Evolutionary conservation across 257 asterid species (phyloP).

Genomic region (Anisodus acutangulus): DNA sequence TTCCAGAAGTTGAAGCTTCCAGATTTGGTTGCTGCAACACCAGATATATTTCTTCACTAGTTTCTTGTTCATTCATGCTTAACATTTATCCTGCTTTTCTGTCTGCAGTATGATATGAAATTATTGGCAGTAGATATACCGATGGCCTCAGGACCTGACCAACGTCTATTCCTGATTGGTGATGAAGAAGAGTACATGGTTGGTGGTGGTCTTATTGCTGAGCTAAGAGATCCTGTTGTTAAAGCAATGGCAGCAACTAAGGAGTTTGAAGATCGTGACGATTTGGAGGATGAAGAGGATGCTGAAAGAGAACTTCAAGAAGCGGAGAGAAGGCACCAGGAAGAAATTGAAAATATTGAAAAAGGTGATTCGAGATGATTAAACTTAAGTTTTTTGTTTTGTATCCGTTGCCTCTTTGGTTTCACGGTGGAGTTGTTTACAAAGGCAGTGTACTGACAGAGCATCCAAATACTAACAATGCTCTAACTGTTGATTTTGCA

Average conservation of each 20-base stretch:
- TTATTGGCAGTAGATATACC: conserved; percentile 93
- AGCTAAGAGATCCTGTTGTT: conserved; percentile 92
- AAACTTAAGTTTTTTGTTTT: background rate
- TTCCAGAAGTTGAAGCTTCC: background rate
- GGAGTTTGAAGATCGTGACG: conserved; percentile 91
- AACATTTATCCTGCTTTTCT: background rate
- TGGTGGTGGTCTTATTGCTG: conserved; percentile 92
- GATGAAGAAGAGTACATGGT: conserved; percentile 89
- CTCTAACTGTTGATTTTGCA: conserved; percentile 6
- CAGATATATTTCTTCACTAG: background rate
- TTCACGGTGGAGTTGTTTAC: conserved; percentile 20
- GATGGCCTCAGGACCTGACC: conserved; percentile 82
- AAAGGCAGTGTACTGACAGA: background rate
- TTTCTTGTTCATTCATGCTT: conserved; percentile 21
- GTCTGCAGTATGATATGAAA: conserved; percentile 85
- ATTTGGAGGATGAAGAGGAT: conserved; percentile 82
- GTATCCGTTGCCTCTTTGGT: conserved; percentile 9
- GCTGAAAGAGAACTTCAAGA: conserved; percentile 75
- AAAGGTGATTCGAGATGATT: conserved; percentile 45
- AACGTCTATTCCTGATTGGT: conserved; percentile 84
- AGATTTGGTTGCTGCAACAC: too few relatives aligned
- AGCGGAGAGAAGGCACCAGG: conserved; percentile 68
- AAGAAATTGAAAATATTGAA: conserved; percentile 73
- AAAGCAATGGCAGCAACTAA: conserved; percentile 92
- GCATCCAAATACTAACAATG: conserved; percentile 10